Percentiles rank a stretch among this genome's conserved stretches.
These are phyloP conservation scores for Musa acuminata DNA, from an alignment of 176 grass and related monocot species.

Conservation along the genomic window DNA sequence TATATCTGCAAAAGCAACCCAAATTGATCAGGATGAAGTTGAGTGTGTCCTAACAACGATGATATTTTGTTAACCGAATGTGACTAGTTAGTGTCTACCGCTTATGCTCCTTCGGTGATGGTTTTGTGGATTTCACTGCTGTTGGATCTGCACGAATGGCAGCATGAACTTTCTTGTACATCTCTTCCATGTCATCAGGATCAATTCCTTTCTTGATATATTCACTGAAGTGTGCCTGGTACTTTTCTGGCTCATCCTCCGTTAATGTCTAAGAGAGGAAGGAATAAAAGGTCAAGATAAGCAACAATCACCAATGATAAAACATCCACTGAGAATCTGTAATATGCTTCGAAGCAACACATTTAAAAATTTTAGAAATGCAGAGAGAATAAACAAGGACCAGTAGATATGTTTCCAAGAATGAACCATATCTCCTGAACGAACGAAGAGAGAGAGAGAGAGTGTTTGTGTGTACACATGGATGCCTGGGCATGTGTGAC, in stretches of 20 bases:
- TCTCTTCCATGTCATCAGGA: constrained; percentile 47
- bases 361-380: too few relatives aligned
- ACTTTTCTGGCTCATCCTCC: constrained; percentile 10
- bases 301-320: too few relatives aligned
- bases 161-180: constrained; percentile 84
- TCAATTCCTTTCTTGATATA: constrained; percentile 57
- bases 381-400: too few relatives aligned
- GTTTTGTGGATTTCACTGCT: not conserved
- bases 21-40: not conserved
- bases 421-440: too few relatives aligned
- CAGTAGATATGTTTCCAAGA: too few relatives aligned
- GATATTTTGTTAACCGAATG: not conserved
- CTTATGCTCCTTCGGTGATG: not conserved
- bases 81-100: not conserved
- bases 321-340: too few relatives aligned
- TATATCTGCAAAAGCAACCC: not conserved
- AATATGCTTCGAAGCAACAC: too few relatives aligned
- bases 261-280: not conserved
- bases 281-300: too few relatives aligned
- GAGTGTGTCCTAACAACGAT: not conserved
- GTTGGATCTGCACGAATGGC: not conserved
- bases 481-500: too few relatives aligned
- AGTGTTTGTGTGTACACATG: too few relatives aligned
- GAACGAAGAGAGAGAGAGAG: too few relatives aligned
- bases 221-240: constrained; percentile 60